A percentile compares a stretch with the other conserved stretches of the same genome.
phyloP scores from a whole-genome alignment of 2,329 filamentous ascomycete genomes.

The Cladosporium sp. region DNA sequence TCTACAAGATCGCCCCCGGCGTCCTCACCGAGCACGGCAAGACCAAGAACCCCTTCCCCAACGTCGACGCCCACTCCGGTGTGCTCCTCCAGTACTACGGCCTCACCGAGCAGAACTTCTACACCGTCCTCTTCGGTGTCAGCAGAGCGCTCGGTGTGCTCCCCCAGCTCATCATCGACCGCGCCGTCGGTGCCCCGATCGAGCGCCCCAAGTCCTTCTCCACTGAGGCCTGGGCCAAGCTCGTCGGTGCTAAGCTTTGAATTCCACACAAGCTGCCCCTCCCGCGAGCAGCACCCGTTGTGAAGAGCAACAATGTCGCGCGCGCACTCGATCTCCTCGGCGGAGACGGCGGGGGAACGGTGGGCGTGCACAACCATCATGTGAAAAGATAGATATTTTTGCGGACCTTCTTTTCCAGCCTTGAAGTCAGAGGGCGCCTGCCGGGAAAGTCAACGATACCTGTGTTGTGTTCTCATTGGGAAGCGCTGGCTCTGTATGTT shows the following conservation, averaged over 20 bases:
- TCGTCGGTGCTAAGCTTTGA: constrained; percentile 86
- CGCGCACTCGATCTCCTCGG: constrained; percentile 21
- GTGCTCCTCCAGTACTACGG: constrained; percentile 99
- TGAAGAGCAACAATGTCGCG: constrained; percentile 6
- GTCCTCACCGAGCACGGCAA: constrained; percentile 99
- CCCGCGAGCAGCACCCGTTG: background rate
- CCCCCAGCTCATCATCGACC: constrained; percentile 99
- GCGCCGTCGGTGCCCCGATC: constrained; percentile 91
- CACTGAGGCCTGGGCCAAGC: constrained; percentile 92
- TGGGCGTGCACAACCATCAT: constrained; percentile 11
- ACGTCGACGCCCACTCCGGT: constrained; percentile 98
- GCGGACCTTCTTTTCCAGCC: background rate
- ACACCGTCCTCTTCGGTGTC: constrained; percentile 99
- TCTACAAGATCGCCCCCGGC: constrained; percentile 98
- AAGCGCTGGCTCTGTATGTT: background rate
- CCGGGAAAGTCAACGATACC: constrained; percentile 1
- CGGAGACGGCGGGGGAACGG: constrained; percentile 23
- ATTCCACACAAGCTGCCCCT: constrained; percentile 13
- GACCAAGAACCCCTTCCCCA: constrained; percentile 99
- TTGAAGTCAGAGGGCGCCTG: background rate
- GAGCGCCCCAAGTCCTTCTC: constrained; percentile 99
- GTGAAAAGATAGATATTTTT: constrained; percentile 8
- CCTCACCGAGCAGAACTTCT: constrained; percentile 97
- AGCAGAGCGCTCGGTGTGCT: constrained; percentile 97
- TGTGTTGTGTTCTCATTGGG: background rate